Evolutionary conservation across 2,329 filamentous ascomycete genomes (phyloP).

Genomic region (Cladosporium sphaerospermum): DNA sequence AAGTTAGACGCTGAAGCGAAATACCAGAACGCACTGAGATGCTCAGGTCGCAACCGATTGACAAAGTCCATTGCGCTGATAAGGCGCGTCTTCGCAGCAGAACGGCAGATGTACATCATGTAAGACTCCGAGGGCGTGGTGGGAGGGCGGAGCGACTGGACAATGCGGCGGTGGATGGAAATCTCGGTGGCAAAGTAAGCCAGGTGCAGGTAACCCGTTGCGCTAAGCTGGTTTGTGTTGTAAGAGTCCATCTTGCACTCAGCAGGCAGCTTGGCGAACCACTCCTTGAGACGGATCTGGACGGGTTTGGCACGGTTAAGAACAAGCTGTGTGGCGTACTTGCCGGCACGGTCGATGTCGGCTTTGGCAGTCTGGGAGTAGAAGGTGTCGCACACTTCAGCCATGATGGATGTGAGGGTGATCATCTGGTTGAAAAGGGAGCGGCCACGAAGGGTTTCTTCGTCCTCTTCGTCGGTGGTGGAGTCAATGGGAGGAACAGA

Average conservation of each 20-base stretch:
- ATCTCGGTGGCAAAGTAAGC: conserved; percentile 94
- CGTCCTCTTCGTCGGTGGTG: conserved; percentile 49
- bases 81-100: conserved; percentile 84
- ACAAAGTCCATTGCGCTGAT: conserved; percentile 98
- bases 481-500: conserved; percentile 42
- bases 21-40: conserved; percentile 89
- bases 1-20: conserved; percentile 86
- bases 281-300: conserved; percentile 75
- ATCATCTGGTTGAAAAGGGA: conserved; percentile 71
- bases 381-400: conserved; percentile 76
- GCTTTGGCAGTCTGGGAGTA: conserved; percentile 74
- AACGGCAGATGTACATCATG: conserved; percentile 85
- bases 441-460: conserved; percentile 60
- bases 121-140: conserved; percentile 57
- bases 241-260: conserved; percentile 57
- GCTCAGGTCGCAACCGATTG: conserved; percentile 78
- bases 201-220: conserved; percentile 66
- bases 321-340: conserved; percentile 65
- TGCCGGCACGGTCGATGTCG: conserved; percentile 58
- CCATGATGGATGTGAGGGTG: conserved; percentile 65
- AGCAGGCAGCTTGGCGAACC: conserved; percentile 65
- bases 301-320: conserved; percentile 73
- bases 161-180: conserved; percentile 83
- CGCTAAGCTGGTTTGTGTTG: conserved; percentile 34
- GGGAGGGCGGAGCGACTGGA: conserved; percentile 61